phyloP scores from a whole-genome alignment of 768 basidiomycete species.

The Leccinellum rugosiceps region DNA sequence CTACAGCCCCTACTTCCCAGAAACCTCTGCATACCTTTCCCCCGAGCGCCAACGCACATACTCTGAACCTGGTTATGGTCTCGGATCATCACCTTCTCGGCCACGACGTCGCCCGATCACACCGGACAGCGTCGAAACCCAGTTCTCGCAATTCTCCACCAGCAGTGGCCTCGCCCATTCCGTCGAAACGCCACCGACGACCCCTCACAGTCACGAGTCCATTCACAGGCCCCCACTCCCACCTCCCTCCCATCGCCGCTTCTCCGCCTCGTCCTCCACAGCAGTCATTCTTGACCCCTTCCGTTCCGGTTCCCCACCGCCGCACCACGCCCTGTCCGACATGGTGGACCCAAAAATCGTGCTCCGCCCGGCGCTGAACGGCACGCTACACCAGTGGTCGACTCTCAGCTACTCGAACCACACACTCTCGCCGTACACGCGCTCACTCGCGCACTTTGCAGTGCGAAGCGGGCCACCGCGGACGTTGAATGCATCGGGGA shows the following conservation, averaged over 20 bases:
- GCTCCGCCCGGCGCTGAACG: slow-evolving; percentile 64
- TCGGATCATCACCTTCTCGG: slow-evolving; percentile 24
- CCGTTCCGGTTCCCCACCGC: slow-evolving; percentile 34
- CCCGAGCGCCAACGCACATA: slow-evolving; percentile 4
- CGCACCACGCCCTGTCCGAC: slow-evolving; percentile 33
- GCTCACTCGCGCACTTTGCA: slow-evolving; percentile 86
- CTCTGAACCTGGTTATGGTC: slow-evolving; percentile 18
- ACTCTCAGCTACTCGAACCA: slow-evolving; percentile 88
- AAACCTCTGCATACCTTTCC: slow-evolving; percentile 1
- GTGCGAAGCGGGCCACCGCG: slow-evolving; percentile 84
- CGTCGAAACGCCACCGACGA: slow-evolving; percentile 44
- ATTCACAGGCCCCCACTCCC: slow-evolving; percentile 13
- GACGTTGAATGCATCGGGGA: slow-evolving; percentile 33
- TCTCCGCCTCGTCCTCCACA: slow-evolving; percentile 32
- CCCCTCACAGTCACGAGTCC: slow-evolving; percentile 21
- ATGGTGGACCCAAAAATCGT: slow-evolving; percentile 51
- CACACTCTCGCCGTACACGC: slow-evolving; percentile 91
- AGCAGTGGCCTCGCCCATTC: slow-evolving; percentile 45
- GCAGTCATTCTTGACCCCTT: slow-evolving; percentile 30
- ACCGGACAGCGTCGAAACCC: slow-evolving; percentile 51
- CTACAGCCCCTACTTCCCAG: slow-evolving; percentile 13
- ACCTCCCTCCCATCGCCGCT: slow-evolving; percentile 26
- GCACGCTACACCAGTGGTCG: slow-evolving; percentile 80
- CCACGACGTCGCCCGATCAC: slow-evolving; percentile 38
- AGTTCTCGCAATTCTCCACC: slow-evolving; percentile 42